A percentile compares a stretch with the other conserved stretches of the same genome.
Evolutionary conservation across 176 grass and related monocot genomes (phyloP).

Genomic region (Aegilops sharonensis): DNA sequence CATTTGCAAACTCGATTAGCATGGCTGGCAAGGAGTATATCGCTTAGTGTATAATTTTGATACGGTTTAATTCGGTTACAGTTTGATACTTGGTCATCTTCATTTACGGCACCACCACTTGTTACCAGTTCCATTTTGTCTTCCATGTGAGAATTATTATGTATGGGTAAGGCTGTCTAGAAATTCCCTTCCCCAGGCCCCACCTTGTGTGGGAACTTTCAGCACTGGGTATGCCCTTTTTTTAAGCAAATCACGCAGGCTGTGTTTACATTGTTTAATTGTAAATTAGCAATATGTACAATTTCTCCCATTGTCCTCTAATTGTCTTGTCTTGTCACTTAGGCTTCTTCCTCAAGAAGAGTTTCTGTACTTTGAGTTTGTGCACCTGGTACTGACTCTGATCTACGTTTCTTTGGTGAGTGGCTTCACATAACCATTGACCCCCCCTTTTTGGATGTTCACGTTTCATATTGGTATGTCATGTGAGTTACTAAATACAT

Average conservation of each 20-base stretch:
- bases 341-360: slow-evolving; percentile 6
- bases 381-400: slow-evolving; percentile 6
- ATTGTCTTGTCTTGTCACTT: slow-evolving; percentile 21
- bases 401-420: slow-evolving; percentile 9
- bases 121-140: slow-evolving; percentile 4
- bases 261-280: slow-evolving; percentile 23
- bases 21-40: background rate
- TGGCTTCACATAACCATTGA: background rate
- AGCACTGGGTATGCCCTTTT: too few species aligned
- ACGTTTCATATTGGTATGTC: slow-evolving; percentile 2
- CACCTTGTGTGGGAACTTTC: too few species aligned
- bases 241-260: background rate
- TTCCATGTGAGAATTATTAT: background rate
- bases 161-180: too few species aligned
- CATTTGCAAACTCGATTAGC: background rate
- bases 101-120: background rate
- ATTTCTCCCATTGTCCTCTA: background rate
- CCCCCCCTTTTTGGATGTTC: background rate
- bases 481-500: background rate
- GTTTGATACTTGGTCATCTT: background rate
- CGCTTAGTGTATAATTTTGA: background rate
- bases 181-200: too few species aligned
- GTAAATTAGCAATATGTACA: background rate
- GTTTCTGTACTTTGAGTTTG: background rate
- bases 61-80: background rate